phyloP scores from a whole-genome alignment of 352 stramenopile genomes.

The Phytophthora sp. region DNA sequence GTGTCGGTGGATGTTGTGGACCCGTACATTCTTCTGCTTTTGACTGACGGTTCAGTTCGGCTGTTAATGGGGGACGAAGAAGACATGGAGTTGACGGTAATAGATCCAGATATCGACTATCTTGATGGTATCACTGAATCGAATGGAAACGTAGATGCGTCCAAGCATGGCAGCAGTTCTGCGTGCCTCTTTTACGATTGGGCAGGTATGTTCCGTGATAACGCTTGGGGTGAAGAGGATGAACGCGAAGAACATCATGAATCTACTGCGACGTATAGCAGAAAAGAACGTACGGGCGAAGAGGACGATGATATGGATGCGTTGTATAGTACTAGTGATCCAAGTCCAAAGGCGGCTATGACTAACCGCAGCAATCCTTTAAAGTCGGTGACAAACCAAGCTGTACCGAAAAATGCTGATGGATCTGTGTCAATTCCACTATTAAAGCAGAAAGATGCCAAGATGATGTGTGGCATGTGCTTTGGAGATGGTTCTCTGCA shows the following conservation, averaged over 20 bases:
- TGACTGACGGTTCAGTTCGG: conserved; percentile 83
- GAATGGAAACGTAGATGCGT: conserved; percentile 39
- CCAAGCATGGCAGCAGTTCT: conserved; percentile 57
- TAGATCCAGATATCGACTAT: conserved; percentile 76
- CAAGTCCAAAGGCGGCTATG: conserved; percentile 33
- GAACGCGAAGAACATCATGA: conserved; percentile 44
- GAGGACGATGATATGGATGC: conserved; percentile 80
- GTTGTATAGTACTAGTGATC: conserved; percentile 58
- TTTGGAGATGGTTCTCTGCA: conserved; percentile 84
- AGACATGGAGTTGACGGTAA: conserved; percentile 82
- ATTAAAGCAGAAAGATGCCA: conserved; percentile 54
- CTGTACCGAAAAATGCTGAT: conserved; percentile 34
- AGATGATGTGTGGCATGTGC: conserved; percentile 85
- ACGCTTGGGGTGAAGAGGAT: conserved; percentile 65
- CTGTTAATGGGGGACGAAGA: conserved; percentile 83
- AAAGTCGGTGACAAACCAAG: conserved; percentile 1
- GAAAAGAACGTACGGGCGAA: conserved; percentile 27
- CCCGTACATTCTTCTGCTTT: conserved; percentile 81
- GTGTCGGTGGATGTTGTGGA: conserved; percentile 87
- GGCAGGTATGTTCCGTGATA: conserved; percentile 78
- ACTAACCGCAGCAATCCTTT: conserved; percentile 21
- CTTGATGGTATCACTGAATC: conserved; percentile 38
- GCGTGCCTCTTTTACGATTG: conserved; percentile 88
- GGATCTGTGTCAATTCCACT: conserved; percentile 62
- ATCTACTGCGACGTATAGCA: conserved; percentile 13